phyloP scores from a whole-genome alignment of 2,329 filamentous ascomycete genomes.

The Trichoderma endophyticum region DNA sequence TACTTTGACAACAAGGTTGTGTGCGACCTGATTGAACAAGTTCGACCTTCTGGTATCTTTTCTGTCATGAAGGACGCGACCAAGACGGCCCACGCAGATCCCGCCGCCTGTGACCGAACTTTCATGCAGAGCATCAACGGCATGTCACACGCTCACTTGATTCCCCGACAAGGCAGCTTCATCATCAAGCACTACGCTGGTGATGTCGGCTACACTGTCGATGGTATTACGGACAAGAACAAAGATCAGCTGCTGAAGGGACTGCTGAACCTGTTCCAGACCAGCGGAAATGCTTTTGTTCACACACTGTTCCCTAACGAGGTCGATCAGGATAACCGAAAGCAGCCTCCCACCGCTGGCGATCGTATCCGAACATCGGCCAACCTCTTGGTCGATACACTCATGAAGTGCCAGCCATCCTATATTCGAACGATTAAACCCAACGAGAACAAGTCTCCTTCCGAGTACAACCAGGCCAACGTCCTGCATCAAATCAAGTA shows the following conservation, averaged over 20 bases:
- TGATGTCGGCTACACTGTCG: conserved; percentile 90
- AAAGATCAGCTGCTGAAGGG: conserved; percentile 97
- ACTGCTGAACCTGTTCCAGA: conserved; percentile 78
- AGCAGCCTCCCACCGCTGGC: conserved; percentile 88
- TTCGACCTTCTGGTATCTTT: conserved; percentile 86
- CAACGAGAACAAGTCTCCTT: conserved; percentile 96
- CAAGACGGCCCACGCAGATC: conserved; percentile 96
- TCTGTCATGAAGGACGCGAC: conserved; percentile 96
- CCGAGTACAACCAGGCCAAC: conserved; percentile 87
- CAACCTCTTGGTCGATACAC: conserved; percentile 87
- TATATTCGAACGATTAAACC: conserved; percentile 99
- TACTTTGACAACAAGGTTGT: conserved; percentile 99
- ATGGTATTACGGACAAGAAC: conserved; percentile 99
- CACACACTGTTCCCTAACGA: conserved; percentile 88
- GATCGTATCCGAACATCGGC: conserved; percentile 95
- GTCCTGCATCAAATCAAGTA: conserved; percentile 99
- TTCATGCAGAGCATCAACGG: conserved; percentile 93
- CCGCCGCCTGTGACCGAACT: conserved; percentile 87
- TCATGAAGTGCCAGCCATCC: conserved; percentile 96
- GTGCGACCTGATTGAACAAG: conserved; percentile 92
- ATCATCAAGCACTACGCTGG: conserved; percentile 99
- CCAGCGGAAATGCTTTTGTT: conserved; percentile 80
- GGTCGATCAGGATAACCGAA: conserved; percentile 93
- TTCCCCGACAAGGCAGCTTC: conserved; percentile 89
- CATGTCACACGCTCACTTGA: conserved; percentile 87